Conservation (phyloP, 1,284 basidiomycete genomes). For the Apiotrichum akiyoshidainum region DNA sequence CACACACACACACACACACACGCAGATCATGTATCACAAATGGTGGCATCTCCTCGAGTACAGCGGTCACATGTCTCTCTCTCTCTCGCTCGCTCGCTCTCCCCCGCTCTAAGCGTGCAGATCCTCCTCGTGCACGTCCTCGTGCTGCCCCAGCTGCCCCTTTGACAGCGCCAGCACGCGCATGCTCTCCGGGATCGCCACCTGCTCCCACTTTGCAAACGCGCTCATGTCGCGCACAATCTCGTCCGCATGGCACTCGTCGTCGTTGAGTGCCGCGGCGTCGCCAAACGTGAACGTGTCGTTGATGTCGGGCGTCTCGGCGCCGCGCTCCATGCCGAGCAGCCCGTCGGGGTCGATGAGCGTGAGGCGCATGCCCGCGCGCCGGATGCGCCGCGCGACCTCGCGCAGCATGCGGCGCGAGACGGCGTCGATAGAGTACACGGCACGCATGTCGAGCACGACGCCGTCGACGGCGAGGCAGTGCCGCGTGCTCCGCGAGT, state of each 20-base stretch:
- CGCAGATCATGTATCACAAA: too few species aligned
- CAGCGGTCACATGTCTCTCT: too few species aligned
- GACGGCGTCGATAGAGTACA: slow-evolving; percentile 15
- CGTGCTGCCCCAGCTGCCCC: too few species aligned
- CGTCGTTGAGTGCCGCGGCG: neutral
- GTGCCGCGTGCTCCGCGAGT: neutral
- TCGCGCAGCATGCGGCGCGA: slow-evolving; percentile 18
- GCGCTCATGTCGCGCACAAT: slow-evolving; percentile 9
- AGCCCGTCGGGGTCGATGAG: slow-evolving; percentile 19
- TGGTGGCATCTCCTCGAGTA: too few species aligned
- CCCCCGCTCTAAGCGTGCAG: too few species aligned
- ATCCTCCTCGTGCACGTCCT: too few species aligned
- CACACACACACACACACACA: too few species aligned
- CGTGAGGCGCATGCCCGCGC: slow-evolving; percentile 3
- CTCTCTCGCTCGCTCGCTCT: too few species aligned
- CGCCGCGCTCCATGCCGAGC: slow-evolving; percentile 4
- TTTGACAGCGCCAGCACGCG: neutral
- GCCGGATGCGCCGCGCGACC: slow-evolving; percentile 8
- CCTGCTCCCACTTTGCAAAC: slow-evolving; percentile 8
- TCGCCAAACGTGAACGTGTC: neutral
- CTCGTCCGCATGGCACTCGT: slow-evolving; percentile 4
- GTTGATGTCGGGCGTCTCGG: neutral
- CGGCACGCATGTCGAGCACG: slow-evolving; percentile 16
- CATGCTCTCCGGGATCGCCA: neutral
- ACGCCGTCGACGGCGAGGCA: slow-evolving; percentile 4